Base-by-base conservation (phyloP, 164 flowering plant species). In the Saururus chinensis region DNA sequence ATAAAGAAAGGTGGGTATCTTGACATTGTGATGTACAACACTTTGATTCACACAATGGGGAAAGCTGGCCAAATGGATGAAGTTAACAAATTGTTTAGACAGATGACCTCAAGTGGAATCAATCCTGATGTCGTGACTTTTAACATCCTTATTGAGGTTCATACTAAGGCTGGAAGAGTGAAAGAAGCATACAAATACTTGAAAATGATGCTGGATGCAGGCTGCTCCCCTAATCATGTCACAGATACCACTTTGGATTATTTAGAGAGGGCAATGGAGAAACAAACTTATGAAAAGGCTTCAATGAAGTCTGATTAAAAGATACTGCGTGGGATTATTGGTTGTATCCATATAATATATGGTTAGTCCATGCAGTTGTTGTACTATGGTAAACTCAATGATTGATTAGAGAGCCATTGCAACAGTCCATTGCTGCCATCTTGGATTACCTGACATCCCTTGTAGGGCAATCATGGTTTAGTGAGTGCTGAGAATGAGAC, bases 1-100 rank as follows among this genome's bases (percentile, higher is more conserved):
- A 74, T 74, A 74, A 70, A 80, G 77, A 82, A 79, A 40, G 99
- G 97, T 60, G 97, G 97, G 26, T 88, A 83, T 66, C 84, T 95
- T 14, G 97, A 95, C 71, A 72, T 91, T 30, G 87, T 91, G 65
- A 95, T 95, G 99, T 95, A 91, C 69, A 95, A 95, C 64, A 91
- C 99, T 51, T 64, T 91, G 73, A 85, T 91, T 19, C 79, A 87
- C 74, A 89, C 83, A 13, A 74, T 95, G 3, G 99, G 97, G 40
- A 95, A 84, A 76, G 95, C 82, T 11, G 93, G 93, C 1, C 77
- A 84, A 41, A 37, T 87, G 16, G 92, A 84, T 23, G 95, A 93
- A 64, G 93, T 83, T 19, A 71, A 67, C 63, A 77, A 71, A 67
- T 68, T 91, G 61, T 91, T 88, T 69, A 75, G 81, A 56, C 97